Base-by-base conservation (phyloP, 1,284 basidiomycete genomes). In the Ceratobasidium sp. region DNA sequence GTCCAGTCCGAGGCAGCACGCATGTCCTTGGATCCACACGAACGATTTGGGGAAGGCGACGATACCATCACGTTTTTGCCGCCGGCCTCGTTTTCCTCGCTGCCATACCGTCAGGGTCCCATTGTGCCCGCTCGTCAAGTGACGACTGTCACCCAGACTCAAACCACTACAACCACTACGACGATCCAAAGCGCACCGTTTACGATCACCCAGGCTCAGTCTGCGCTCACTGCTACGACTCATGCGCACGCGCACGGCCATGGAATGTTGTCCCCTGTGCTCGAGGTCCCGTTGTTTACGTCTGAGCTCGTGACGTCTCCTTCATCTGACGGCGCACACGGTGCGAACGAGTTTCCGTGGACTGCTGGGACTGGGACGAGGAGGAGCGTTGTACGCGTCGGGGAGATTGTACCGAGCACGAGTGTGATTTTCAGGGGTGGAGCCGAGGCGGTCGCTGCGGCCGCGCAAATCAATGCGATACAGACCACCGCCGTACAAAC, bases 81-180 rank as follows among this genome's bases (percentile, higher is more conserved):
- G 40, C 38, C 40, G 40, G 40, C 20, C 38, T 44, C 61, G 61
- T 44, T 64, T 44, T 64, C 61, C 20, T 44, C 40, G 20, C 42
- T n/a, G 20, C 40, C 40, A 26, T 23, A 64, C 20, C 59, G 59
- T 9, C 59, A 40, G 23, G 59, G 59, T 40, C 28, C 59, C 3
- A 64, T 44, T 10, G 20, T 40, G 2, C 23, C 61, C 7, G 12
- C 40, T 40, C 42, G 20, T 17, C 61, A 4, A 40, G 17, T 64
- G 15, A n/a, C 61, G 40, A 64, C 61, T 2, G 40, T 64, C 91
- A 91, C 54, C n/a, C n/a, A n/a, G 17, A 71, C 69, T 17, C 69
- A 56, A 42, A 71, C 69, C 3, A 69, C 67, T 3, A 71, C 69
- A 5, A 61, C 69, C 3, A 38, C 28, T 23, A 71, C 69, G 12